Conservation (phyloP, 148 eudicot species). For the Rhododendron williamsianum region DNA sequence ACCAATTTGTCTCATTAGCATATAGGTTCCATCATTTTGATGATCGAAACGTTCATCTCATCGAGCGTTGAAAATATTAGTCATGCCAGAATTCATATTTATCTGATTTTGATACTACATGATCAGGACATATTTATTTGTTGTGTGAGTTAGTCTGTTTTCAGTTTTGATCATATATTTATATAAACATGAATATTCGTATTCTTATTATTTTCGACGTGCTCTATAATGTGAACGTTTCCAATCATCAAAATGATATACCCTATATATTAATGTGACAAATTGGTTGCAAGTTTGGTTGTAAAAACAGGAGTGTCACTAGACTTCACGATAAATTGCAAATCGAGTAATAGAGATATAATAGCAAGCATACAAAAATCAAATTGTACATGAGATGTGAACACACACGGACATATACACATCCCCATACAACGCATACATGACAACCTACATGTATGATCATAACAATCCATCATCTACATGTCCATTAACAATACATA, state of each 20-base stretch:
- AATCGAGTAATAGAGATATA: neutral
- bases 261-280: too few relatives aligned
- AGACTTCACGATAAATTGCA: neutral
- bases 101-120: too few relatives aligned
- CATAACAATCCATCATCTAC: neutral
- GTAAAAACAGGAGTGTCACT: too few relatives aligned
- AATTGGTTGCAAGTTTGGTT: neutral
- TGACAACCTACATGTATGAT: too few relatives aligned
- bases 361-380: neutral
- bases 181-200: too few relatives aligned
- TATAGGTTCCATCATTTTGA: neutral
- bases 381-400: neutral
- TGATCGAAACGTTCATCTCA: neutral
- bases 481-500: neutral
- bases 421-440: too few relatives aligned
- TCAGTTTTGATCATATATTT: too few relatives aligned
- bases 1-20: neutral
- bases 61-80: neutral
- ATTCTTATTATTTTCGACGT: too few relatives aligned
- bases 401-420: too few relatives aligned
- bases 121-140: neutral
- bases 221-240: too few relatives aligned
- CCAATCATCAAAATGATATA: too few relatives aligned
- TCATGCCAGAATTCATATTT: neutral
- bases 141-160: neutral